A percentile compares a stretch with the other conserved stretches of the same genome.
These are phyloP conservation scores for Filosporella fistucella DNA, from an alignment of 495 filamentous ascomycete species.

Conservation along the genomic window DNA sequence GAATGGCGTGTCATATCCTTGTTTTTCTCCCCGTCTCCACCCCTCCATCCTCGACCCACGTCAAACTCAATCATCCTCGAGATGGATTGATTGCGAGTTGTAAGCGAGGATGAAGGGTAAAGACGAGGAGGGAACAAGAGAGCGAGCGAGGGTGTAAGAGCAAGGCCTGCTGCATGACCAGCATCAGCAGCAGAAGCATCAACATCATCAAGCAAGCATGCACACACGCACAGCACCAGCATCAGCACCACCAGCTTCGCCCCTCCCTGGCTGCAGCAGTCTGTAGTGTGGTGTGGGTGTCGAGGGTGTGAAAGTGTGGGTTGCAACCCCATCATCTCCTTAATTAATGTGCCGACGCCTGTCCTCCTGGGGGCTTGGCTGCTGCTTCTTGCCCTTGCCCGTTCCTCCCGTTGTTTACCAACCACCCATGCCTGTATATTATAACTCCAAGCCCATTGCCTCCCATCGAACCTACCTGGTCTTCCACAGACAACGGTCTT, in stretches of 20 bases:
- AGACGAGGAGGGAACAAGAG: no score
- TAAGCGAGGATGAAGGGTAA: constrained; percentile 24
- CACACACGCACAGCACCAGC: no score
- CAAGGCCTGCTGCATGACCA: constrained; percentile 21
- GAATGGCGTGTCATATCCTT: constrained; percentile 15
- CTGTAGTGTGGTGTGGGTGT: no score
- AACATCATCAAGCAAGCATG: no score
- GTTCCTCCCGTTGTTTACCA: constrained; percentile 19
- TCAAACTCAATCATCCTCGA: neutral
- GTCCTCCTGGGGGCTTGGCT: constrained; percentile 11
- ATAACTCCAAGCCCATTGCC: constrained; percentile 20
- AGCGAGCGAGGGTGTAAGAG: no score
- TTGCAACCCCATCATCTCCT: constrained; percentile 23
- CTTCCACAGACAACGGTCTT: constrained; percentile 20
- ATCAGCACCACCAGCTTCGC: no score
- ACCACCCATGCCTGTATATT: constrained; percentile 27
- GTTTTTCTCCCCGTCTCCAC: constrained; percentile 5
- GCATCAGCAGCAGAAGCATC: constrained; percentile 10
- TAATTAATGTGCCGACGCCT: constrained; percentile 28
- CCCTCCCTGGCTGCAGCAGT: no score
- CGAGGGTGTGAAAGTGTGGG: no score
- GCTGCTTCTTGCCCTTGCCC: neutral
- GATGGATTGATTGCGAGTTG: neutral
- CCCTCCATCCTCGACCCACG: neutral
- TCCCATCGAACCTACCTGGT: constrained; percentile 20